phyloP scores from a whole-genome alignment of 2,329 filamentous ascomycete species.

The Lachnellula suecica region DNA sequence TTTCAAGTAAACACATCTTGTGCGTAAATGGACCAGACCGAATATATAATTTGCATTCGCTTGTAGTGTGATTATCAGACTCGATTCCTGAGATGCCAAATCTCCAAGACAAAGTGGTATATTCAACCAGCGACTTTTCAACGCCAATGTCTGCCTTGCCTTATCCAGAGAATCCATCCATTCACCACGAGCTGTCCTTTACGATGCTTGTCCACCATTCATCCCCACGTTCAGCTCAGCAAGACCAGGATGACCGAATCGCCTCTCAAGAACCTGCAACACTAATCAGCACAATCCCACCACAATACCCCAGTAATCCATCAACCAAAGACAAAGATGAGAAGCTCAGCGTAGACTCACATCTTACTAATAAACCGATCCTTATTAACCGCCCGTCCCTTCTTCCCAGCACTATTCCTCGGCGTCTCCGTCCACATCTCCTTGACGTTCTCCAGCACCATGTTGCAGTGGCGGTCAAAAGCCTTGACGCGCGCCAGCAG shows the following conservation, averaged over 20 bases:
- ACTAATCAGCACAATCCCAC: conserved; percentile 7
- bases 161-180: conserved; percentile 19
- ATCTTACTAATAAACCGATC: conserved; percentile 98
- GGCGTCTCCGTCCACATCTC: conserved; percentile 99
- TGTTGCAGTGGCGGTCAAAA: conserved; percentile 98
- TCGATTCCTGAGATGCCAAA: conserved; percentile 47
- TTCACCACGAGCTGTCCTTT: conserved; percentile 16
- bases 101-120: conserved; percentile 15
- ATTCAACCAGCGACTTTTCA: conserved; percentile 27
- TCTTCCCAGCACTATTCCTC: conserved; percentile 77
- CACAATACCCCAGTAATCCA: not conserved
- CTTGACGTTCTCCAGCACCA: conserved; percentile 96
- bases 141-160: conserved; percentile 22
- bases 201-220: conserved; percentile 15
- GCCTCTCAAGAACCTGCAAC: conserved; percentile 35
- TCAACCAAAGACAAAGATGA: no score
- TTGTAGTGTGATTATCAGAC: not conserved
- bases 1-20: no score
- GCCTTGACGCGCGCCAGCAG: conserved; percentile 96
- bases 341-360: conserved; percentile 50
- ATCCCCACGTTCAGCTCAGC: conserved; percentile 28
- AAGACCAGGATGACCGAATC: conserved; percentile 37
- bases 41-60: not conserved
- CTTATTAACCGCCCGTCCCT: conserved; percentile 91
- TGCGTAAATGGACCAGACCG: no score